Conservation (phyloP, 179 eudicot genomes). For the Patellifolia procumbens region DNA sequence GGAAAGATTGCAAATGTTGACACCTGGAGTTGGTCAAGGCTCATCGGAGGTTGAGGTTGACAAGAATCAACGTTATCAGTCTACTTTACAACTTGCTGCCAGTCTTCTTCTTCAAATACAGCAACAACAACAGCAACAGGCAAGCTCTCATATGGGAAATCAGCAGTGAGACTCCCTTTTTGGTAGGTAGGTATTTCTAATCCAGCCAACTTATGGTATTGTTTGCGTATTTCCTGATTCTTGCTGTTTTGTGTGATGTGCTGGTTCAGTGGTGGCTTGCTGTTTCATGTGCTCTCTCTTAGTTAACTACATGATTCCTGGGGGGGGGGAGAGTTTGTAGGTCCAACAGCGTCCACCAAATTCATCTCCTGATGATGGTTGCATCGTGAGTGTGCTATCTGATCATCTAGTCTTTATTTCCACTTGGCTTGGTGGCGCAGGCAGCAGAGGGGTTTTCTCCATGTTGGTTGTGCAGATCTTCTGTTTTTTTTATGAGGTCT, state of each 20-base stretch:
- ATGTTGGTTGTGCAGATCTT: not conserved
- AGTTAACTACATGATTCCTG: not conserved
- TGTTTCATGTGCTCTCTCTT: not conserved
- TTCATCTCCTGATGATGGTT: not conserved
- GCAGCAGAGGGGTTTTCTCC: not conserved
- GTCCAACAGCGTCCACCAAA: not conserved
- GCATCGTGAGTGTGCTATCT: not conserved
- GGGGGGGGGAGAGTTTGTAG: not conserved
- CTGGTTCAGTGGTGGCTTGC: not conserved
- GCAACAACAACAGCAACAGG: conserved; percentile 57
- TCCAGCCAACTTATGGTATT: conserved; percentile 19
- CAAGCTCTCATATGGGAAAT: conserved; percentile 38
- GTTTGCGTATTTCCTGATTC: conserved; percentile 6
- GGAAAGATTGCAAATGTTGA: conserved; percentile 45
- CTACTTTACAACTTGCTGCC: conserved; percentile 91
- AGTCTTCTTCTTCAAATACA: conserved; percentile 81
- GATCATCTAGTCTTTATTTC: not conserved
- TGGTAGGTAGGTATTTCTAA: conserved; percentile 35
- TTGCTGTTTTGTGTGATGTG: conserved; percentile 2
- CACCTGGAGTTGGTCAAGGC: conserved; percentile 49
- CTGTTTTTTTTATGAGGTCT: not conserved
- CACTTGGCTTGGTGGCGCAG: not conserved
- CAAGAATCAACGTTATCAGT: conserved; percentile 83
- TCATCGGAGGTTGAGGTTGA: conserved; percentile 63
- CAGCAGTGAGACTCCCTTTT: conserved; percentile 26